Percentiles rank a stretch among this genome's conserved stretches.
phyloP scores from a whole-genome alignment of 164 flowering plant species.

The Protea cynaroides region DNA sequence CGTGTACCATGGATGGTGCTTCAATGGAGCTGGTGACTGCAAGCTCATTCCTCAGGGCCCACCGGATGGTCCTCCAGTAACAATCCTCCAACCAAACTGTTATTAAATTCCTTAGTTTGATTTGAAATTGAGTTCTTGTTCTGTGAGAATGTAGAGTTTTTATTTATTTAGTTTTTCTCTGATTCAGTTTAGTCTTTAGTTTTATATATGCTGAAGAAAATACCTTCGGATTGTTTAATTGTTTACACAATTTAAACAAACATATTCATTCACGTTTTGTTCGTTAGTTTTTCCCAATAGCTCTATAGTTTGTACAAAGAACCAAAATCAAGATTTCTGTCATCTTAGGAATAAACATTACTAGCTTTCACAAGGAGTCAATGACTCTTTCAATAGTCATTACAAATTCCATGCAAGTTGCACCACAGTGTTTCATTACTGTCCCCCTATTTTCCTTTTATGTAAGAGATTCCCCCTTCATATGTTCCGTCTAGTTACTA shows the following conservation, averaged over 20 bases:
- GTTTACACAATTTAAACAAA: not conserved
- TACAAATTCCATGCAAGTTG: too few relatives aligned
- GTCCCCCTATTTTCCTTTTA: not conserved
- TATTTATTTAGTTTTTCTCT: not conserved
- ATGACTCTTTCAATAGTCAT: too few relatives aligned
- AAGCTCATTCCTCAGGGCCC: slow-evolving; percentile 90
- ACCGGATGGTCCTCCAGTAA: slow-evolving; percentile 78
- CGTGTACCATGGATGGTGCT: slow-evolving; percentile 97
- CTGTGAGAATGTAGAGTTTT: not conserved
- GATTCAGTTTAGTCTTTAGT: not conserved
- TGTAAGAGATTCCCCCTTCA: too few relatives aligned
- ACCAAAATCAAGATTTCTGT: too few relatives aligned
- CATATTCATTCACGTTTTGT: not conserved
- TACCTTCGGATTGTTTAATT: not conserved
- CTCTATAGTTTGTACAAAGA: too few relatives aligned
- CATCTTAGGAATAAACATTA: too few relatives aligned
- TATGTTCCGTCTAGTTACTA: too few relatives aligned
- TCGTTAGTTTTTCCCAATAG: too few relatives aligned
- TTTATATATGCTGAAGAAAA: not conserved
- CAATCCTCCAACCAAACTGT: not conserved
- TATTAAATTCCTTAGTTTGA: not conserved
- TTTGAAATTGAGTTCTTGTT: not conserved
- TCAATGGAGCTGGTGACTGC: slow-evolving; percentile 80
- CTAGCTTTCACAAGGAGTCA: too few relatives aligned
- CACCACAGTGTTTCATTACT: too few relatives aligned